Conservation (phyloP, 257 asterid species). For the Solanum ossicruentum region DNA sequence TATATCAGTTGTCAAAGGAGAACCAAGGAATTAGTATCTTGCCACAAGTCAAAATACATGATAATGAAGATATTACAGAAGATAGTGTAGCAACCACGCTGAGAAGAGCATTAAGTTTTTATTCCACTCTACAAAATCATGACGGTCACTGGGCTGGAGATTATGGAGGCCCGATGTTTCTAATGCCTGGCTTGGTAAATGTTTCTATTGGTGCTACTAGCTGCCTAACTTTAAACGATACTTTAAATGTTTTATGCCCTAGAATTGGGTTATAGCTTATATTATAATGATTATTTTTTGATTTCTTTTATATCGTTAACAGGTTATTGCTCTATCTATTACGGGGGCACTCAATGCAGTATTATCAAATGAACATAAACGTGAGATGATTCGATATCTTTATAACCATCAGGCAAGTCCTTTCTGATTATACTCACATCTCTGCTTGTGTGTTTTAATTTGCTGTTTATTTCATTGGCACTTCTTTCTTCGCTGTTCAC, state of each 20-base stretch:
- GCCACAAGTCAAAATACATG: conserved; percentile 68
- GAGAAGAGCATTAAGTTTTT: conserved; percentile 68
- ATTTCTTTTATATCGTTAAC: conserved; percentile 8
- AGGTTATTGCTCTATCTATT: conserved; percentile 69
- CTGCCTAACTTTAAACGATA: background rate
- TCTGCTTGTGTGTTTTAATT: background rate
- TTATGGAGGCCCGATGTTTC: conserved; percentile 97
- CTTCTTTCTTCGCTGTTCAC: background rate
- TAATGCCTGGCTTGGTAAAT: conserved; percentile 94
- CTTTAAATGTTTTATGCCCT: background rate
- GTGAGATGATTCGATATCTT: conserved; percentile 87
- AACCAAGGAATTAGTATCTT: conserved; percentile 25
- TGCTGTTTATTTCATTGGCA: background rate
- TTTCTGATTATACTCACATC: background rate
- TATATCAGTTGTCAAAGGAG: conserved; percentile 74
- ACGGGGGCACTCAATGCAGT: conserved; percentile 87
- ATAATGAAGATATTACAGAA: conserved; percentile 61
- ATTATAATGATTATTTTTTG: background rate
- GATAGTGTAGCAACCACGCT: conserved; percentile 56
- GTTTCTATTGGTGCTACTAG: background rate
- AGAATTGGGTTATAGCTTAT: background rate
- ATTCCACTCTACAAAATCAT: conserved; percentile 72
- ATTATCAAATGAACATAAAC: conserved; percentile 68
- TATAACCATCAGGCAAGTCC: conserved; percentile 86
- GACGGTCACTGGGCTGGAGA: conserved; percentile 99